Percentiles rank a stretch among this genome's conserved stretches.
phyloP scores from a whole-genome alignment of 371 early-diverging fungal genomes.

The Actinomucor elegans region DNA sequence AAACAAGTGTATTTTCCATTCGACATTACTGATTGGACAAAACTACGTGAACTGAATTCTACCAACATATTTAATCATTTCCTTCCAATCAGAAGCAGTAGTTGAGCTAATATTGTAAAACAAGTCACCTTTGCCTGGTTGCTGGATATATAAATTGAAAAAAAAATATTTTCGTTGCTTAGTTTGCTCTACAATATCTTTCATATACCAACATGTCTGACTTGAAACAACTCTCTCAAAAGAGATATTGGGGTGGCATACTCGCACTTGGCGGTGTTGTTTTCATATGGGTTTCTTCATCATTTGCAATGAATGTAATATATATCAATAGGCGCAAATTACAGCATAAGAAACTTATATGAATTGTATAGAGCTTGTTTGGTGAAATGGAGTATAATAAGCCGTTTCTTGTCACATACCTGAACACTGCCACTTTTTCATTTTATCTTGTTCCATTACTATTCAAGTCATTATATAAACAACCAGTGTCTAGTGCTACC shows the following conservation, averaged over 20 bases:
- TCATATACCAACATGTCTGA: constrained; percentile 12
- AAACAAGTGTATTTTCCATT: no score
- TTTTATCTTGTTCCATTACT: constrained; percentile 58
- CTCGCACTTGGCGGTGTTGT: constrained; percentile 63
- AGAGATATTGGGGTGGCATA: constrained; percentile 57
- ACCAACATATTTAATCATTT: no score
- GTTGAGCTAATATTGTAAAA: no score
- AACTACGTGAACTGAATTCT: no score
- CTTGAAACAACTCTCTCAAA: constrained; percentile 17
- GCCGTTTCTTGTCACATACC: constrained; percentile 74
- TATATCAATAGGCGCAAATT: no score
- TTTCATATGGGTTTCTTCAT: constrained; percentile 75
- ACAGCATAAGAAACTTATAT: no score
- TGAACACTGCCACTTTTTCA: constrained; percentile 74
- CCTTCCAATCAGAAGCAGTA: no score
- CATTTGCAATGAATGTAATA: constrained; percentile 72
- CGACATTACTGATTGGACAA: no score
- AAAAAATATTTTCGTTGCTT: not conserved
- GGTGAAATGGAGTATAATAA: constrained; percentile 63
- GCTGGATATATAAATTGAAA: no score
- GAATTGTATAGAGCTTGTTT: constrained; percentile 65
- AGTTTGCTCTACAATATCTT: not conserved
- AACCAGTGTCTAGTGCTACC: not conserved
- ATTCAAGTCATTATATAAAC: constrained; percentile 10
- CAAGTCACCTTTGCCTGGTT: no score